These are phyloP conservation scores for Bipolaris cookei DNA, from an alignment of 2,329 filamentous ascomycete genomes.

Conservation along the genomic window DNA sequence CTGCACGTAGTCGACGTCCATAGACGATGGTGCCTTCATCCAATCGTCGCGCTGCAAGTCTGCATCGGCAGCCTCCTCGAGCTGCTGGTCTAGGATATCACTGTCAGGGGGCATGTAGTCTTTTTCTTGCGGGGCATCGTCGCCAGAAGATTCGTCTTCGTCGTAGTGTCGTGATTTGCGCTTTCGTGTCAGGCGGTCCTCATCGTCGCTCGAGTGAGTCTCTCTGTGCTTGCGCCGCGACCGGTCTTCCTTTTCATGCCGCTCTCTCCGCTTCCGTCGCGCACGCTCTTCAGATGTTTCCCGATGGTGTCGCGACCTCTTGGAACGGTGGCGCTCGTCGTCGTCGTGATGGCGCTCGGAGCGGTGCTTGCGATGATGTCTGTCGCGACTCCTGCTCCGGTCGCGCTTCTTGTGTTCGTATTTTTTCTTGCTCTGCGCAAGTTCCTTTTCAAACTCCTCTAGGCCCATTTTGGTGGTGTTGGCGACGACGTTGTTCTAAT, in stretches of 20 bases:
- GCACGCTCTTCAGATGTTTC: conserved; percentile 49
- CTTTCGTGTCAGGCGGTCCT: conserved; percentile 42
- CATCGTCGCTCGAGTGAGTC: conserved; percentile 43
- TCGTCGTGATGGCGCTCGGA: conserved; percentile 55
- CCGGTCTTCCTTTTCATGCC: conserved; percentile 47
- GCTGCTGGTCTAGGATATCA: conserved; percentile 52
- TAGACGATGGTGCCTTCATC: conserved; percentile 87
- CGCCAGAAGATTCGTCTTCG: conserved; percentile 39
- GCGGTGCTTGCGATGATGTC: conserved; percentile 52
- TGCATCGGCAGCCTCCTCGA: conserved; percentile 47
- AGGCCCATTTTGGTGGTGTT: conserved; percentile 59
- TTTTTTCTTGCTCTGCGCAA: conserved; percentile 69
- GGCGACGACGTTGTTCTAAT: not conserved
- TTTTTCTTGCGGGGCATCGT: conserved; percentile 51
- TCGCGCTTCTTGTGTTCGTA: conserved; percentile 57
- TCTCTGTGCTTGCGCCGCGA: conserved; percentile 44
- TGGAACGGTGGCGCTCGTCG: conserved; percentile 64
- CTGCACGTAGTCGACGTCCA: conserved; percentile 84
- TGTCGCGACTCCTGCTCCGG: conserved; percentile 52
- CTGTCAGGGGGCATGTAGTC: conserved; percentile 53
- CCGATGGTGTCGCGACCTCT: conserved; percentile 65
- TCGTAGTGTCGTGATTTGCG: conserved; percentile 45
- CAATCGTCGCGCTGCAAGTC: conserved; percentile 77
- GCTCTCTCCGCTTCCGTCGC: conserved; percentile 54
- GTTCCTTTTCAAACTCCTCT: conserved; percentile 78